Conservation (phyloP, 106 monocot species). For the Allium sativum region DNA sequence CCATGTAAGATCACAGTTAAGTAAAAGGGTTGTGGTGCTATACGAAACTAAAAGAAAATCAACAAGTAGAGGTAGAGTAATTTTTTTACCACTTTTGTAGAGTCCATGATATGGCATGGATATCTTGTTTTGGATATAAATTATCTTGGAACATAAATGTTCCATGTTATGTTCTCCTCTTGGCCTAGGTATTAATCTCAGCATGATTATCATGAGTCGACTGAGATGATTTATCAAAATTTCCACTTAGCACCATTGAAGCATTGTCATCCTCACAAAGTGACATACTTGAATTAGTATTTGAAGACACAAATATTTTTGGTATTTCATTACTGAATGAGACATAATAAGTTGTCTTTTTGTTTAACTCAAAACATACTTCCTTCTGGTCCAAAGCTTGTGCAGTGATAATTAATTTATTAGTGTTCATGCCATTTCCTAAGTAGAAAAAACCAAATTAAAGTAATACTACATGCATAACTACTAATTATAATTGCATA, state of each 20-base stretch:
- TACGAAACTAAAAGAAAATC: background rate
- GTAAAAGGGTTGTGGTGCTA: too few relatives aligned
- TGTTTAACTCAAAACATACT: constrained; percentile 10
- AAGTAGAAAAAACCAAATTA: background rate
- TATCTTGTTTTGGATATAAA: background rate
- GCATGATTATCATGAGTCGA: constrained; percentile 1
- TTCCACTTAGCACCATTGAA: constrained; percentile 9
- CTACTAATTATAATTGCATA: background rate
- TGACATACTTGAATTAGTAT: constrained; percentile 8
- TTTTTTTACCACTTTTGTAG: constrained; percentile 10
- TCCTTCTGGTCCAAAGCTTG: constrained; percentile 25
- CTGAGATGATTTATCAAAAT: constrained; percentile 12
- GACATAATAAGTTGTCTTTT: constrained; percentile 7
- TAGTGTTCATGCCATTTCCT: constrained; percentile 19
- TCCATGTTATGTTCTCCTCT: constrained; percentile 4
- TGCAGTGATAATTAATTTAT: constrained; percentile 22
- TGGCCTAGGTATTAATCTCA: constrained; percentile 1
- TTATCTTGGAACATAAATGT: constrained; percentile 9
- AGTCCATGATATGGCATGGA: constrained; percentile 6
- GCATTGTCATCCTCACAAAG: background rate
- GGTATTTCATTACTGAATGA: constrained; percentile 6
- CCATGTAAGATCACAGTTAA: too few relatives aligned
- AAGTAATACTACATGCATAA: background rate
- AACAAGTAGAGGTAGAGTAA: background rate
- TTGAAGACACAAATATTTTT: constrained; percentile 1